phyloP scores from a whole-genome alignment of 2,329 filamentous ascomycete species.

The Cadophora sp. region DNA sequence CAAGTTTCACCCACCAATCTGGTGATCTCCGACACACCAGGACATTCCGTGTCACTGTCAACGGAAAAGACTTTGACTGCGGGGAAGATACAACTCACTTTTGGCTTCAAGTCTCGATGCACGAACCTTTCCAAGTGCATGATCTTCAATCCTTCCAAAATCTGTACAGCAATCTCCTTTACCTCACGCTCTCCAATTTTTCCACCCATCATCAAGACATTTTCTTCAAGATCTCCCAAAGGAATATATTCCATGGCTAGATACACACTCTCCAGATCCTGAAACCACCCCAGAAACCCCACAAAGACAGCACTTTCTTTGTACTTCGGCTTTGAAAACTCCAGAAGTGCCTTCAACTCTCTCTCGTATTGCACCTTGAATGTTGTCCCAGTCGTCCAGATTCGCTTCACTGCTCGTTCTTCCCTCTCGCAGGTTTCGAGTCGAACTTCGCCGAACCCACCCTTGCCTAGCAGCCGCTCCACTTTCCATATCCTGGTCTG shows the following conservation, averaged over 20 bases:
- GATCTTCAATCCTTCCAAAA: conserved; percentile 22
- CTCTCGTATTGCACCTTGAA: conserved; percentile 12
- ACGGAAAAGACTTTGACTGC: neutral
- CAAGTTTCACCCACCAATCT: conserved; percentile 49
- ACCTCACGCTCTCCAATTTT: conserved; percentile 16
- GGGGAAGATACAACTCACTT: neutral
- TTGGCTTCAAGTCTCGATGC: conserved; percentile 25
- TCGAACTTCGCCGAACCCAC: conserved; percentile 23
- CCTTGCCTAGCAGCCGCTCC: conserved; percentile 16
- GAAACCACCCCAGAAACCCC: conserved; percentile 48
- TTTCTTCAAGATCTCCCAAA: conserved; percentile 45
- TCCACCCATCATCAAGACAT: neutral
- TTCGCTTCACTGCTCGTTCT: conserved; percentile 21
- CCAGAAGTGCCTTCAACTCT: conserved; percentile 23
- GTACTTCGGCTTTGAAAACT: conserved; percentile 28
- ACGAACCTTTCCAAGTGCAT: conserved; percentile 27
- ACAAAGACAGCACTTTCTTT: conserved; percentile 35
- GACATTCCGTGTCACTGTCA: conserved; percentile 15
- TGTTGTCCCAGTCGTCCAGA: neutral
- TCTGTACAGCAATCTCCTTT: conserved; percentile 22
- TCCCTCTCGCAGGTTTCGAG: conserved; percentile 11
- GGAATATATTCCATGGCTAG: conserved; percentile 49
- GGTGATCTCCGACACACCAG: conserved; percentile 15
- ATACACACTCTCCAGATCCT: conserved; percentile 40
- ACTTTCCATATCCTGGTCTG: conserved; percentile 22